phyloP scores from a whole-genome alignment of 192 early-diverging fungal species.

The Backusella mclennaniae region DNA sequence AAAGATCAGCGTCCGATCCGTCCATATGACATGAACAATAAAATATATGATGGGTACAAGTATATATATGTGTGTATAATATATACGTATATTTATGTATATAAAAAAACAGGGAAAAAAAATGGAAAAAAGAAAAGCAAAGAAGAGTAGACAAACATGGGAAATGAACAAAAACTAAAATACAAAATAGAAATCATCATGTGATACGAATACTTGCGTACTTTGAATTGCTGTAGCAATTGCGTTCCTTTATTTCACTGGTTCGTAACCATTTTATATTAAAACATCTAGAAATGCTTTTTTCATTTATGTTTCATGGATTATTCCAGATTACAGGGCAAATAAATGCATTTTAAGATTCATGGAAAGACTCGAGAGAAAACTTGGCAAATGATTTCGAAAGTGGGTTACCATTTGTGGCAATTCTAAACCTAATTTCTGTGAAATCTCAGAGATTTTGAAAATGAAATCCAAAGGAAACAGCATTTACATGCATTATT shows the following conservation, averaged over 20 bases:
- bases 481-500: too few species aligned
- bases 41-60: not conserved
- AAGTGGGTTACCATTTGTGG: not conserved
- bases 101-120: not conserved
- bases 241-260: not conserved
- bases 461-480: too few species aligned
- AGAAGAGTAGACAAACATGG: not conserved
- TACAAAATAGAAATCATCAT: not conserved
- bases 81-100: not conserved
- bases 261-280: not conserved
- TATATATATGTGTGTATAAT: not conserved
- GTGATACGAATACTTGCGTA: not conserved
- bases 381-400: not conserved
- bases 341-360: not conserved
- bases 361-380: not conserved
- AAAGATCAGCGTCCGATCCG: slow-evolving; percentile 6
- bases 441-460: too few species aligned
- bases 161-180: not conserved
- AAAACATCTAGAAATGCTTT: not conserved
- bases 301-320: not conserved
- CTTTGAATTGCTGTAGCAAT: not conserved
- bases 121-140: not conserved
- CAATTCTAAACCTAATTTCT: not conserved
- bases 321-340: not conserved
- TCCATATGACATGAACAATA: slow-evolving; percentile 1